phyloP scores from a whole-genome alignment of 371 early-diverging fungal genomes.

The Lichtheimia hyalospora region DNA sequence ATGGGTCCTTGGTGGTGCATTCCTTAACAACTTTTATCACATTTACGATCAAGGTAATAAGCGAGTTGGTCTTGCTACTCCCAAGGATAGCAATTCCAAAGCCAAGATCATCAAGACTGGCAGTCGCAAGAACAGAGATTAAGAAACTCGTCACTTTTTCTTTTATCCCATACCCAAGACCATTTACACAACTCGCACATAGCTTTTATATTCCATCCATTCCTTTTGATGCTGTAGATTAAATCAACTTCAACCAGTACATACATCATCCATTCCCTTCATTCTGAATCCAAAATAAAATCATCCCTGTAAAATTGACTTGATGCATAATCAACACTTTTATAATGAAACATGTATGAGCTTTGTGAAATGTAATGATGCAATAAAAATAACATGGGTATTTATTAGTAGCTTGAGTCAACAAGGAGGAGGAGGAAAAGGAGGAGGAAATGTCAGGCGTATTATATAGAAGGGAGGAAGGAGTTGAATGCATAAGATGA shows the following conservation, averaged over 20 bases:
- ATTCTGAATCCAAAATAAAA: too few species aligned
- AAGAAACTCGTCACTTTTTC: neutral
- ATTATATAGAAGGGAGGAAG: neutral
- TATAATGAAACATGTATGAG: too few species aligned
- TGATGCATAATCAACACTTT: too few species aligned
- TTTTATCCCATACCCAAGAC: neutral
- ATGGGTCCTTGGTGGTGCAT: constrained; percentile 46
- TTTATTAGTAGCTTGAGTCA: neutral
- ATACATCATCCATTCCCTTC: too few species aligned
- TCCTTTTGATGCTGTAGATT: neutral
- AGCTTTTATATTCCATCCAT: neutral
- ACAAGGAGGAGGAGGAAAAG: neutral
- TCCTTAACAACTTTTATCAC: constrained; percentile 45
- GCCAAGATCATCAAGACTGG: constrained; percentile 36
- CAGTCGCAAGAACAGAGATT: constrained; percentile 15
- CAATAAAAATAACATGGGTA: neutral
- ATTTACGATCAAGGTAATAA: constrained; percentile 34
- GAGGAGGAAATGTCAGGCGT: neutral
- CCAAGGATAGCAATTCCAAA: constrained; percentile 25
- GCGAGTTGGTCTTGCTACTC: constrained; percentile 40
- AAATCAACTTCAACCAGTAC: neutral
- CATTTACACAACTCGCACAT: neutral
- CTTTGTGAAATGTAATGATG: too few species aligned
- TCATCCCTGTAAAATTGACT: too few species aligned
- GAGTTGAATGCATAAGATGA: neutral